A percentile compares a stretch with the other conserved stretches of the same genome.
phyloP scores from a whole-genome alignment of 1,284 basidiomycete genomes.

The Spongispora temasekensis region DNA sequence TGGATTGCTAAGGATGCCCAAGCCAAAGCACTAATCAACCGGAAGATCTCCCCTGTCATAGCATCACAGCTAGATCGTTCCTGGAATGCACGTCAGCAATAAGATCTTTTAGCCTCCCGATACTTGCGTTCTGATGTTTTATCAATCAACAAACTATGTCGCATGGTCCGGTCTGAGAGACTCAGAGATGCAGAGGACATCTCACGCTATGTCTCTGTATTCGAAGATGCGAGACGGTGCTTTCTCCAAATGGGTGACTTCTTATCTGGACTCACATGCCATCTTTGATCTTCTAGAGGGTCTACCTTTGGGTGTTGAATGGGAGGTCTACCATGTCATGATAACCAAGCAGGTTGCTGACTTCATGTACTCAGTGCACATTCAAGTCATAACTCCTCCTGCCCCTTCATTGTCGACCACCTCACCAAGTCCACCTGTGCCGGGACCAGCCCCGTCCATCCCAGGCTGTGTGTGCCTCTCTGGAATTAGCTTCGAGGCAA shows the following conservation, averaged over 20 bases:
- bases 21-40: background rate
- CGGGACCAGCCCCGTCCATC: too few relatives aligned
- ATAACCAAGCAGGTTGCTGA: too few relatives aligned
- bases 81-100: background rate
- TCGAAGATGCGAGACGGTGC: background rate
- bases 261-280: background rate
- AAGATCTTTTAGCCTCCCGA: background rate
- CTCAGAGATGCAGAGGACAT: background rate
- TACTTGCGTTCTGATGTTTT: background rate
- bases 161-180: background rate
- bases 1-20: background rate
- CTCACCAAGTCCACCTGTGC: too few relatives aligned
- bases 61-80: background rate
- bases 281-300: background rate
- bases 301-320: background rate
- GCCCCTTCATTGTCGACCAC: too few relatives aligned
- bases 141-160: background rate
- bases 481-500: too few relatives aligned
- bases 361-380: too few relatives aligned
- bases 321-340: background rate
- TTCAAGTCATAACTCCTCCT: too few relatives aligned
- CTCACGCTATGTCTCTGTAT: background rate
- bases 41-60: background rate
- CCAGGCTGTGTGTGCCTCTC: too few relatives aligned
- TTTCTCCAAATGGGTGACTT: background rate